Conservation (phyloP, 148 eudicot genomes). For the Pouteria glomerata region DNA sequence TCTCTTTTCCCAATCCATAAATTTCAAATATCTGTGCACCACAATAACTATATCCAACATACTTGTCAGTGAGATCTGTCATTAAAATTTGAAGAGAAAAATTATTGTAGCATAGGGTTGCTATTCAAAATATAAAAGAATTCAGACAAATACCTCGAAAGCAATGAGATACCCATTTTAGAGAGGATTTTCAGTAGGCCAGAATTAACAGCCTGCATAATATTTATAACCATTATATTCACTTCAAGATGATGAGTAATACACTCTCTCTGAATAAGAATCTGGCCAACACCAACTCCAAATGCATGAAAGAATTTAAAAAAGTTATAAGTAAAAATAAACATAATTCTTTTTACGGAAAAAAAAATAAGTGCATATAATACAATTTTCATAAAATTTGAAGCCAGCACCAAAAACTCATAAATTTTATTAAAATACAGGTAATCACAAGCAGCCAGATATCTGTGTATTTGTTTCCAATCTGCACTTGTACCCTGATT, state of each 20-base stretch:
- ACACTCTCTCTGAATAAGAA: no score
- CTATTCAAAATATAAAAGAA: constrained; percentile 5
- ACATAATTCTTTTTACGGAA: no score
- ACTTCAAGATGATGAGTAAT: constrained; percentile 4
- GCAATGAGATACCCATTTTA: constrained; percentile 98
- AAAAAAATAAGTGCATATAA: neutral
- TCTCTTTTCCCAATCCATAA: constrained; percentile 86
- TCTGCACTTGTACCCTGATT: neutral
- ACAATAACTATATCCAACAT: constrained; percentile 60
- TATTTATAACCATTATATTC: neutral
- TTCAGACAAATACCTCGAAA: constrained; percentile 67
- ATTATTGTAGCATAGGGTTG: neutral
- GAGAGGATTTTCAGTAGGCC: constrained; percentile 93
- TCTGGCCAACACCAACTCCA: neutral
- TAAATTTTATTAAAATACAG: neutral
- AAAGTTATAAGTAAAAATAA: neutral
- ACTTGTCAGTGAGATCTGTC: neutral
- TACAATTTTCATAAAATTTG: neutral
- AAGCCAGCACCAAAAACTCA: no score
- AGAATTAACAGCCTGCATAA: constrained; percentile 69
- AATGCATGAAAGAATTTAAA: neutral
- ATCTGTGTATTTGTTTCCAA: neutral
- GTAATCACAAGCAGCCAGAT: neutral
- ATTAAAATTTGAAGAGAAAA: neutral
- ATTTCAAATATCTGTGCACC: constrained; percentile 99